Evolutionary conservation across 2,329 filamentous ascomycete species (phyloP).

Genomic region (Leptosphaerulina australis): DNA sequence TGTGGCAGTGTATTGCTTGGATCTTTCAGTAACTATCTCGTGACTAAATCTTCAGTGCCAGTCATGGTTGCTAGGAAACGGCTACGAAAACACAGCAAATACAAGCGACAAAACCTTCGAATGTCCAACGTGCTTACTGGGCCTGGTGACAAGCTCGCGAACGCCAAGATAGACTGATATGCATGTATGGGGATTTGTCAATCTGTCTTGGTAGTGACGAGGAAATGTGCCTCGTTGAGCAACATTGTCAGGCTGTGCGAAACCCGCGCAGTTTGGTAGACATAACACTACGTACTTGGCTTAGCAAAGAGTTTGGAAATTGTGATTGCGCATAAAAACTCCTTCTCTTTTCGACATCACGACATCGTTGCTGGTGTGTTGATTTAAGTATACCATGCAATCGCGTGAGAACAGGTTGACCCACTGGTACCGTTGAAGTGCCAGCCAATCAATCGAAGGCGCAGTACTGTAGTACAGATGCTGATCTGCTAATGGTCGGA

Average conservation of each 20-base stretch:
- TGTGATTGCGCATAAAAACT: conserved; percentile 8
- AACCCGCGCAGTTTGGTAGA: conserved; percentile 43
- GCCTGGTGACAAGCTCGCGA: conserved; percentile 69
- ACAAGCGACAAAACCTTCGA: conserved; percentile 71
- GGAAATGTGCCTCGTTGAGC: conserved; percentile 15
- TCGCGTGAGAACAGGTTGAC: too few relatives aligned
- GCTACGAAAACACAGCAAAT: conserved; percentile 83
- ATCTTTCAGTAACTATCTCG: conserved; percentile 96
- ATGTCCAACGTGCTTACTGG: conserved; percentile 83
- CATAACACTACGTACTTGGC: conserved; percentile 25
- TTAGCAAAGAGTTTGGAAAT: conserved; percentile 19
- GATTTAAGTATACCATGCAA: conserved; percentile 14
- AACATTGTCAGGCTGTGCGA: conserved; percentile 33
- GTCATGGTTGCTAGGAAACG: conserved; percentile 98
- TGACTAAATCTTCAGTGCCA: conserved; percentile 93
- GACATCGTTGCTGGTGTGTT: conserved; percentile 1
- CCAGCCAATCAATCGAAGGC: too few relatives aligned
- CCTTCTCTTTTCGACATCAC: conserved; percentile 9
- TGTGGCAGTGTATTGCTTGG: conserved; percentile 80
- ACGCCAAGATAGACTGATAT: conserved; percentile 73
- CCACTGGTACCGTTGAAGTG: too few relatives aligned
- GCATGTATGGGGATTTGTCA: conserved; percentile 44
- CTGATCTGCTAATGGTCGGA: too few relatives aligned
- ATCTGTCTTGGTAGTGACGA: conserved; percentile 28
- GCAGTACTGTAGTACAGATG: too few relatives aligned